phyloP scores from a whole-genome alignment of 306 rosid genomes.

The Macrotyloma uniflorum region DNA sequence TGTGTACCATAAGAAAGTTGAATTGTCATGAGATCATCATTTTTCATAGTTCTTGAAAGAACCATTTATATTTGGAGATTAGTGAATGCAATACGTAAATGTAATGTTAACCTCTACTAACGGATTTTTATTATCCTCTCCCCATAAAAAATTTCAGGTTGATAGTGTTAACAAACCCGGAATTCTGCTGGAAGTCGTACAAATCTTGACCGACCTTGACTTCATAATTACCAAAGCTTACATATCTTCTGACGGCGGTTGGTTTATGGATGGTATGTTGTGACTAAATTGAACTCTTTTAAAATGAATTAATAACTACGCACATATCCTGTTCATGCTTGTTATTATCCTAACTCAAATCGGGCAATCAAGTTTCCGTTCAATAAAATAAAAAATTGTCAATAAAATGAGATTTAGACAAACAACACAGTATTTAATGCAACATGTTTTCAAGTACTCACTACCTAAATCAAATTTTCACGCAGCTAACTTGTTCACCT shows the following conservation, averaged over 20 bases:
- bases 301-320: not conserved
- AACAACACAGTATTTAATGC: not conserved
- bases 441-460: not conserved
- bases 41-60: not conserved
- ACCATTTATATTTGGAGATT: slow-evolving; percentile 10
- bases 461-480: slow-evolving; percentile 16
- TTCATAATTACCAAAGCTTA: slow-evolving; percentile 82
- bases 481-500: slow-evolving; percentile 36
- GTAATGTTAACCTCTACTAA: not conserved
- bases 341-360: not conserved
- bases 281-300: slow-evolving; percentile 9
- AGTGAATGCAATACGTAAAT: slow-evolving; percentile 14
- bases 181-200: slow-evolving; percentile 84
- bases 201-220: slow-evolving; percentile 77
- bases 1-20: not conserved
- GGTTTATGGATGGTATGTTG: slow-evolving; percentile 87
- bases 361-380: too few species aligned
- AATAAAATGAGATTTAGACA: not conserved
- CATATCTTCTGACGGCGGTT: slow-evolving; percentile 86
- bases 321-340: not conserved
- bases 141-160: slow-evolving; percentile 44
- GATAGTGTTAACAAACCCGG: slow-evolving; percentile 86
- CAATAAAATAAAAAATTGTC: not conserved
- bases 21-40: slow-evolving; percentile 2
- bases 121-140: not conserved